Evolutionary conservation across 2,329 filamentous ascomycete genomes (phyloP).

Genomic region (Fusarium sp.): DNA sequence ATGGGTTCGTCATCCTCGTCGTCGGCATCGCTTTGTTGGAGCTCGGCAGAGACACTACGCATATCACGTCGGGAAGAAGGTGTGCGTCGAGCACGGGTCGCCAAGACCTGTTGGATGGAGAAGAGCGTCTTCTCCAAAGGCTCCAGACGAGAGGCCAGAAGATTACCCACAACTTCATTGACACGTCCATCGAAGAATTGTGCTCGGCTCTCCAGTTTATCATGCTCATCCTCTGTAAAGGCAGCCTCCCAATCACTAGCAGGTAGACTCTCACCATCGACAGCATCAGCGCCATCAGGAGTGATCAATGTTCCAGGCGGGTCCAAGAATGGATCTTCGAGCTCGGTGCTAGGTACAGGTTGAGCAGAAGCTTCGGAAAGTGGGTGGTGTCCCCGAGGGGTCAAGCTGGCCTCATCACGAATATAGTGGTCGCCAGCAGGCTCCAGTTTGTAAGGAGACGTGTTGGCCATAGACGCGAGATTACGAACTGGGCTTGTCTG

Average conservation of each 20-base stretch:
- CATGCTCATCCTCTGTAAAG: constrained; percentile 84
- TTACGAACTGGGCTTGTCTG: constrained; percentile 42
- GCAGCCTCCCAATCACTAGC: constrained; percentile 94
- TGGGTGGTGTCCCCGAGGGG: constrained; percentile 67
- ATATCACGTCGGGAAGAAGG: constrained; percentile 69
- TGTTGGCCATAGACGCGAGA: constrained; percentile 51
- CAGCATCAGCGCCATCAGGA: constrained; percentile 62
- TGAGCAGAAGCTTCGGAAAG: constrained; percentile 61
- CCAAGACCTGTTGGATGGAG: constrained; percentile 78
- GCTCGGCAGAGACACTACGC: constrained; percentile 77
- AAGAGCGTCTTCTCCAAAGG: constrained; percentile 85
- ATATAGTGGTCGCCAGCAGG: constrained; percentile 65
- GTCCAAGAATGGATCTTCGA: constrained; percentile 73
- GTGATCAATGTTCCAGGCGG: constrained; percentile 61
- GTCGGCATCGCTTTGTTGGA: constrained; percentile 88
- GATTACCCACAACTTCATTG: constrained; percentile 83
- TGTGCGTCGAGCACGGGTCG: constrained; percentile 66
- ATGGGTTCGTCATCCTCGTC: constrained; percentile 85
- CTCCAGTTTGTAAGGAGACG: constrained; percentile 66
- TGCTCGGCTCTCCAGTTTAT: constrained; percentile 83
- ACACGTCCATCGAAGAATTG: constrained; percentile 93
- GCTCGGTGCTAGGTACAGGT: constrained; percentile 64
- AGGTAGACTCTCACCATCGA: constrained; percentile 67
- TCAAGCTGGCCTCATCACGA: constrained; percentile 81
- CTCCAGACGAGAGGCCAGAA: constrained; percentile 80